These are phyloP conservation scores for Pilatotrama ljubarskyi DNA, from an alignment of 768 basidiomycete genomes.

Conservation along the genomic window DNA sequence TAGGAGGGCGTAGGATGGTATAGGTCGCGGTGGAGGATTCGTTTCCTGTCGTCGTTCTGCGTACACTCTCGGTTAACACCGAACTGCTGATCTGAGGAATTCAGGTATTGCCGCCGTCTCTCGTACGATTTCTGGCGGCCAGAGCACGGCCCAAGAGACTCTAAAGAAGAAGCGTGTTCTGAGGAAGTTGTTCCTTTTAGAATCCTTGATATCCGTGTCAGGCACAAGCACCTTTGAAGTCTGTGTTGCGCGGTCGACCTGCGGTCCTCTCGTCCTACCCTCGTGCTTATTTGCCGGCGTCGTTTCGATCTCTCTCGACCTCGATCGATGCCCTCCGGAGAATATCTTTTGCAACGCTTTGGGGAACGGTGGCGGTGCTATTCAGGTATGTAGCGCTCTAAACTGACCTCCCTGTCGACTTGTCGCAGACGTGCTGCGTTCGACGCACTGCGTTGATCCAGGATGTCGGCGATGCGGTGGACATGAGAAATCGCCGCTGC, in stretches of 20 bases:
- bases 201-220: not conserved
- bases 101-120: not conserved
- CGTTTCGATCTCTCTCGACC: not conserved
- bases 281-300: not conserved
- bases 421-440: not conserved
- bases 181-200: not conserved
- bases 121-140: not conserved
- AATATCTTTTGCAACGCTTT: constrained; percentile 1
- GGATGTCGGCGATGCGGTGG: not conserved
- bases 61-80: not conserved
- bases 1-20: constrained; percentile 10
- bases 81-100: not conserved
- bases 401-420: not conserved
- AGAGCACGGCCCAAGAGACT: not conserved
- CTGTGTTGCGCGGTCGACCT: no score
- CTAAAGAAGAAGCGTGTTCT: not conserved
- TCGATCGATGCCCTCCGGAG: not conserved
- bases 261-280: not conserved
- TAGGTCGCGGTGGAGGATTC: not conserved
- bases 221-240: no score
- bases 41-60: not conserved
- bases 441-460: not conserved
- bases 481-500: not conserved
- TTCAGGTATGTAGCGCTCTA: not conserved
- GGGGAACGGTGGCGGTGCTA: constrained; percentile 10